Evolutionary conservation across 1,139 yeast species (phyloP).

Genomic region (Nematodospora anomalae): DNA sequence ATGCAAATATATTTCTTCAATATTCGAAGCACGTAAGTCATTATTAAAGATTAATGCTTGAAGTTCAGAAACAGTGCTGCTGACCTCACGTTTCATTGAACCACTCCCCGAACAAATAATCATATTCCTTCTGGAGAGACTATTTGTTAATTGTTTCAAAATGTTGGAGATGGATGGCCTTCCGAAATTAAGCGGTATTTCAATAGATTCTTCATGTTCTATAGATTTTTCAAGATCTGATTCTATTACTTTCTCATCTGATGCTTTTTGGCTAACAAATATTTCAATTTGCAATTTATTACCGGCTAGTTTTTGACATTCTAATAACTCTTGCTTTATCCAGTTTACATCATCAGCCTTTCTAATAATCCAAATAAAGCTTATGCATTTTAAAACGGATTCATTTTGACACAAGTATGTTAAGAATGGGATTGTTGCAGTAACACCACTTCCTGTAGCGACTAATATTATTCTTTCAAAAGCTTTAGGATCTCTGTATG

Average conservation of each 20-base stretch:
- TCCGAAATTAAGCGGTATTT: constrained; percentile 21
- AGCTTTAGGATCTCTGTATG: constrained; percentile 46
- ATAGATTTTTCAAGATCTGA: constrained; percentile 16
- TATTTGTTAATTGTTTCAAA: constrained; percentile 19
- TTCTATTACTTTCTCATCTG: background rate
- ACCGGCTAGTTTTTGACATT: constrained; percentile 26
- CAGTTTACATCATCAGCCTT: constrained; percentile 40
- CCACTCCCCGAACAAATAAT: constrained; percentile 55
- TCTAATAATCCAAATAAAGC: constrained; percentile 53
- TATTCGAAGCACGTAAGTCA: constrained; percentile 24
- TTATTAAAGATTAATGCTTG: constrained; percentile 35
- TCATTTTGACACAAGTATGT: constrained; percentile 20
- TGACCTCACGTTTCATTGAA: constrained; percentile 43
- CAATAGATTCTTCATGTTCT: constrained; percentile 12
- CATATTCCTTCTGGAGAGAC: constrained; percentile 41
- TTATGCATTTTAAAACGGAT: constrained; percentile 28
- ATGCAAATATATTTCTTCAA: constrained; percentile 56
- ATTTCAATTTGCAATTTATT: constrained; percentile 27
- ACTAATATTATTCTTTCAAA: constrained; percentile 50
- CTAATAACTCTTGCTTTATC: constrained; percentile 42
- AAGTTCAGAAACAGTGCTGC: constrained; percentile 41
- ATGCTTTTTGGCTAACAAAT: constrained; percentile 20
- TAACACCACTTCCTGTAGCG: constrained; percentile 56
- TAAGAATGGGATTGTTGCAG: constrained; percentile 54
- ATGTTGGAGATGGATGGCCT: constrained; percentile 37